Evolutionary conservation across 1,284 basidiomycete species (phyloP), one percentile per base, ranked within the genome.

Genomic region (Cerrena zonata): DNA sequence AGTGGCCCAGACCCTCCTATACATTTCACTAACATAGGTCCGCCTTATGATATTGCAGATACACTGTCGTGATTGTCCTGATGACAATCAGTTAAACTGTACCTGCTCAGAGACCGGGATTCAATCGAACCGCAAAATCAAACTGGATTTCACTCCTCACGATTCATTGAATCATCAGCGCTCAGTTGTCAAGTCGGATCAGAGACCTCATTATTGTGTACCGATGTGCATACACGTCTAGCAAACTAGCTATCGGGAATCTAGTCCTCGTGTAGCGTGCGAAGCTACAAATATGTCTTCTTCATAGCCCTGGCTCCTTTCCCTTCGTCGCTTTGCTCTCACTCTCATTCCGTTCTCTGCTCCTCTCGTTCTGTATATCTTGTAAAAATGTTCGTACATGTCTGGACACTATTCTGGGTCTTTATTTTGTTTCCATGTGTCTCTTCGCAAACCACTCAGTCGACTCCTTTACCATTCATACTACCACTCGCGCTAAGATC

Each of bases 401-500:
- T 7, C 7, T 34, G 30, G 30, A 7, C 15, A 34, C 30, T 34
- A 7, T 34, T 34, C 30, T 7, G 7, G 15, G 15, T 34, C 7
- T 15, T 34, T 15, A 7, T 34, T 34, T 7, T 34, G 30, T 7
- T 34, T 7, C 30, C 30, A 34, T 34, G 7, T 15, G 15, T 15
- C 30, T 34, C 30, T 15, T 34, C 30, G 30, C 30, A 34, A 34
- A 34, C 7, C 30, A 34, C 30, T 7, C 7, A 34, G 7, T 15
- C 30, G 15, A 7, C 30, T 7, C 15, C 30, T 7, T 7, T 34
- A 15, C 30, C 30, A 34, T 7, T 15, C 7, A 34, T 34, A 7
- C 7, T 56, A 4, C 56, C 56, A 26, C 50, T 57, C 19, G 48
- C 52, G 22, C 48, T 54, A 24, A 50, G 51, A 7, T 45, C 50